Conservation (phyloP, 1,284 basidiomycete genomes). For the Apiotrichum gracile region DNA sequence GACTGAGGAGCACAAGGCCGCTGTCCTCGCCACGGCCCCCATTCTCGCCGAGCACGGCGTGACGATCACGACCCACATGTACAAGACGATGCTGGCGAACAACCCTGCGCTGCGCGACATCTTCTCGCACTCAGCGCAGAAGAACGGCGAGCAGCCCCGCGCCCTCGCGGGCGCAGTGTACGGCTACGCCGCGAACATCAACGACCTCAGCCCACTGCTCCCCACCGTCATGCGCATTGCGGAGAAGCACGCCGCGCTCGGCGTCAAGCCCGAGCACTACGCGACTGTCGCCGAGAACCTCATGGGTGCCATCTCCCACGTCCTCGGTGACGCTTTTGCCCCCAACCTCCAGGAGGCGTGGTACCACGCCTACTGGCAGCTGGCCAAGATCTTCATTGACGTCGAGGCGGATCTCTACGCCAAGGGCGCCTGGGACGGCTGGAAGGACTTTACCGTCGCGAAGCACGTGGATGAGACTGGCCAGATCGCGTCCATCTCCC, state of each 20-base stretch:
- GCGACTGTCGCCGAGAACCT: constrained; percentile 33
- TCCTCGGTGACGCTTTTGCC: constrained; percentile 36
- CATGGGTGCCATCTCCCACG: constrained; percentile 27
- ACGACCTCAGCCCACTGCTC: constrained; percentile 32
- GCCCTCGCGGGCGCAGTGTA: constrained; percentile 34
- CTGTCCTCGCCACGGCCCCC: constrained; percentile 33
- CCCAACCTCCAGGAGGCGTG: constrained; percentile 32
- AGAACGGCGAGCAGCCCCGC: constrained; percentile 22
- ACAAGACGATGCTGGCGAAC: constrained; percentile 29
- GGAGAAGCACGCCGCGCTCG: constrained; percentile 35
- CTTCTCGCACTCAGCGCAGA: constrained; percentile 30
- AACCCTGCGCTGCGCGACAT: constrained; percentile 30
- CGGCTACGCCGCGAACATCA: constrained; percentile 38
- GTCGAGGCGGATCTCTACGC: constrained; percentile 30
- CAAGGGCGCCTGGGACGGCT: constrained; percentile 27
- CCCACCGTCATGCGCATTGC: constrained; percentile 34
- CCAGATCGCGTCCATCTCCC: constrained; percentile 27
- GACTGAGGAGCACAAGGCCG: constrained; percentile 27
- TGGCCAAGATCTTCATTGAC: constrained; percentile 33
- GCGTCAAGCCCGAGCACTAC: constrained; percentile 35
- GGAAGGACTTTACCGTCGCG: constrained; percentile 27
- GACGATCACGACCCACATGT: constrained; percentile 33
- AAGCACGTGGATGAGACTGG: constrained; percentile 25
- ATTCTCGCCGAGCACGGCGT: constrained; percentile 32
- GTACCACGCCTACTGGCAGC: constrained; percentile 26